Evolutionary conservation across 2,329 filamentous ascomycete genomes (phyloP), one percentile per base, ranked within the genome.

Genomic region (Apiospora phragmitis): DNA sequence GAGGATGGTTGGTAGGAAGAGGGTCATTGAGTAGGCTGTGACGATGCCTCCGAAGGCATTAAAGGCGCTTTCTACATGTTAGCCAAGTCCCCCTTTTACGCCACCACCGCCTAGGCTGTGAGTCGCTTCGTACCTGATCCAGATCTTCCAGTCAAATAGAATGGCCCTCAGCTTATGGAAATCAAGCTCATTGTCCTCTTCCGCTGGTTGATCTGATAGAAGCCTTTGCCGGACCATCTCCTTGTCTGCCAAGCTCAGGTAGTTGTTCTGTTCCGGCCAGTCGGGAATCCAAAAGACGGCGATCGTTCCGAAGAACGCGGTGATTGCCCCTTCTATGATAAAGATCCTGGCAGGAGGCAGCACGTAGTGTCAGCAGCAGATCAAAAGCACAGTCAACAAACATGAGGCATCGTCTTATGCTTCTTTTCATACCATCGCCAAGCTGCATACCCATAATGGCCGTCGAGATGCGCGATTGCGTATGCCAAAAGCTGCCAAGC

Each of bases 271-370:
- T 18, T 81, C 79, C 0, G 86, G 86, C 73, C 83, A 86, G 75
- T 88, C 87, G 42, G 82, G 83, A 16, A 88, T 84, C 71, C 87
- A 78, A 75, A 82, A 84, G 71, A 80, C 79, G 5, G 79, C 76
- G 24, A 75, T 70, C 68, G 81, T 67, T 0, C 79, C 77, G 2
- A 82, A 65, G 29, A 75, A 71, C 0, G 80, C 77, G 18, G 83
- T 83, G 11, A 76, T 74, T 1, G 81, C 74, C 0, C 85, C 85
- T 72, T 87, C 85, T 43, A 80, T 75, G 67, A 80, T 79, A 72
- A 80, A 80, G 29, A 80, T 83, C 55, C 55, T 62, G 9, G 55
- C 2, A 16, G 7, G 18, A 6, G 7, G 6, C 5, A n/a, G 32
- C 6, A 62, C 5, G 7, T 3, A 12, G n/a, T 6, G 9, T n/a